Base-by-base conservation (phyloP, 805 yeast species). In the Saturnispora dispora region DNA sequence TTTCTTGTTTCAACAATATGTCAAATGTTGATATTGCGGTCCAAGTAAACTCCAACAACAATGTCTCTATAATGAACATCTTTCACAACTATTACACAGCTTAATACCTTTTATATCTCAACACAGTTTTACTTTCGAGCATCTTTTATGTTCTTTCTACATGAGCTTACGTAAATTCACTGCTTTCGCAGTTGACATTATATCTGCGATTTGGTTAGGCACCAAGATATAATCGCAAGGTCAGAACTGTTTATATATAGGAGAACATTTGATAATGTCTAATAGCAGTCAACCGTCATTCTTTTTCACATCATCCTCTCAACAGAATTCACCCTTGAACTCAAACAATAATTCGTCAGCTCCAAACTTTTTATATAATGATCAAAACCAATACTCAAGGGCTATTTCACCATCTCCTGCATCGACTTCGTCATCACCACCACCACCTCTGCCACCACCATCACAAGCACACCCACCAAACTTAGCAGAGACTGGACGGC, bases 401-500 rank as follows among this genome's bases (percentile, higher is more conserved):
- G 10, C 32, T 7, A 35, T 42, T 35, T 45, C 48, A 13, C 18
- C 52, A 15, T 48, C 59, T 23, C 59, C 62, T 11, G 60, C 64
- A 17, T 52, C 33, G 10, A 9, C 33, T 11, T 30, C 33, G 15
- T 30, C 33, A 11, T 11, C 33, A 30, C 33, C 55, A 23, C 55
- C 63, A 13, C 59, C 66, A 8, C 52, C 59, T 13, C 33, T 11
- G 10, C 59, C 66, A 6, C 52, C 60, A 10, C 33, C 13, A 11
- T 3, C 33, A 11, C 33, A 30, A 30, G n/a, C 54, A 25, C 55
- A 62, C 9, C 59, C 66, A 8, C 52, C 60, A 45, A 49, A 52
- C 47, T 40, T 58, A 25, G 45, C 52, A 33, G 66, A 59, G 33
- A 57, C 57, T 17, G 59, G 58, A 27, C 54, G 69, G 41, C 55